Evolutionary conservation across 495 filamentous ascomycete genomes (phyloP), one percentile per base, ranked within the genome.

Genomic region (Cudoniella acicularis): DNA sequence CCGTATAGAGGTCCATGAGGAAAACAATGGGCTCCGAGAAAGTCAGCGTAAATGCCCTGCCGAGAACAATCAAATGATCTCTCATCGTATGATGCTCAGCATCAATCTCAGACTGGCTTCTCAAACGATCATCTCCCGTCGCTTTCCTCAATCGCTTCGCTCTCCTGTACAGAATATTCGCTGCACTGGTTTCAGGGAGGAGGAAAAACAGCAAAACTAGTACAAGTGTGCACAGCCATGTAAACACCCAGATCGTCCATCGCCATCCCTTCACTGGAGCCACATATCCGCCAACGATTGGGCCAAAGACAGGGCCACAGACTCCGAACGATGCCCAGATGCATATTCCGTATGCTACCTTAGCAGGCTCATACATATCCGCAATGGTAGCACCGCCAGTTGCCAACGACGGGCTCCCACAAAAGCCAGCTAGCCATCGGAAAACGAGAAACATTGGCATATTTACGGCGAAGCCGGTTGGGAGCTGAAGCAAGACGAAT

Each of bases 401-500:
- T n/a, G 80, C 77, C 24, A 83, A 62, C 1, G 17, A 56, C 2
- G 80, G 83, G 20, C 75, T 73, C 1, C 79, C 84, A 3, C 77
- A 78, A 1, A 83, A 69, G 1, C 83, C 84, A 0, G 76, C 68
- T 11, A 85, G 67, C 63, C 84, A 82, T 0, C 83, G 77, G 56
- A 80, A 80, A 17, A 75, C 79, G 24, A 85, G 62, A 24, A 85
- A 70, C 50, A 80, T 77, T 1, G 67, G 72, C 20, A 75, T 75
- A 43, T 77, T 86, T 17, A 71, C 72, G 13, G 87, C 87, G 11
- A 91, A 75, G 1, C 86, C 87, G 59, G 85, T 86, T 3, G 87
- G 86, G 46, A 91, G 81, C 17, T 88, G 71, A 74, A 87, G 84
- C 54, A 91, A 77, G 52, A 88, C 69, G 67, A 90, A 92, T 20